Evolutionary conservation across 768 basidiomycete genomes (phyloP).

Genomic region (Tylopilus felleus): DNA sequence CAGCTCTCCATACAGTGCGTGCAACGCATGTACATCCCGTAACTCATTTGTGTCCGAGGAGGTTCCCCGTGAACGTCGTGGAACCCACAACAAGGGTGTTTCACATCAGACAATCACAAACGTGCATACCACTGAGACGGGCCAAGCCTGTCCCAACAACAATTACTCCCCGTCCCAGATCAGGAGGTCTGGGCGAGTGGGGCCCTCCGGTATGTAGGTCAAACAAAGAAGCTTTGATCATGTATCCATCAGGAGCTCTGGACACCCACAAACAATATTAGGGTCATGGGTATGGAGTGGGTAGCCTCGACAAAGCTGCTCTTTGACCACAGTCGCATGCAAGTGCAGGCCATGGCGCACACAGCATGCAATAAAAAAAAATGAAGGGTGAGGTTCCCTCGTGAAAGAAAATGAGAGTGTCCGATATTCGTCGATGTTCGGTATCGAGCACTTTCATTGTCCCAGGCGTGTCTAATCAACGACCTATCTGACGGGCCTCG

Average conservation of each 20-base stretch:
- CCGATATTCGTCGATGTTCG: neutral
- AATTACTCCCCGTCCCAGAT: neutral
- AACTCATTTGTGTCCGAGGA: constrained; percentile 4
- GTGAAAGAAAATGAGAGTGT: neutral
- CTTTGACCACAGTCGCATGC: neutral
- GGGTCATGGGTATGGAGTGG: neutral
- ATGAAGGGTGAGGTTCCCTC: neutral
- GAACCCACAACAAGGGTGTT: neutral
- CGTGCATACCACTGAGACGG: neutral
- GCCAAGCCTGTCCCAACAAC: constrained; percentile 6
- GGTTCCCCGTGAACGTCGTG: neutral
- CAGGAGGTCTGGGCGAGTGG: constrained; percentile 1
- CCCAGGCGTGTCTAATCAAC: neutral
- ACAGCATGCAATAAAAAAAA: neutral
- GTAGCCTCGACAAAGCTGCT: neutral
- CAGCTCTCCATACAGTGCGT: constrained; percentile 2
- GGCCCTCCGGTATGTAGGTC: neutral
- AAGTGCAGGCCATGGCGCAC: neutral
- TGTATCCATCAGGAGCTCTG: neutral
- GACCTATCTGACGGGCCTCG: neutral
- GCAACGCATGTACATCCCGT: constrained; percentile 10
- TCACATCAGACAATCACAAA: neutral
- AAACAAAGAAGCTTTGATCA: neutral
- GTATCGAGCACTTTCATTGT: neutral
- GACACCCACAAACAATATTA: neutral